Conservation (phyloP, 768 basidiomycete species). For the Dentipellis fragilis region DNA sequence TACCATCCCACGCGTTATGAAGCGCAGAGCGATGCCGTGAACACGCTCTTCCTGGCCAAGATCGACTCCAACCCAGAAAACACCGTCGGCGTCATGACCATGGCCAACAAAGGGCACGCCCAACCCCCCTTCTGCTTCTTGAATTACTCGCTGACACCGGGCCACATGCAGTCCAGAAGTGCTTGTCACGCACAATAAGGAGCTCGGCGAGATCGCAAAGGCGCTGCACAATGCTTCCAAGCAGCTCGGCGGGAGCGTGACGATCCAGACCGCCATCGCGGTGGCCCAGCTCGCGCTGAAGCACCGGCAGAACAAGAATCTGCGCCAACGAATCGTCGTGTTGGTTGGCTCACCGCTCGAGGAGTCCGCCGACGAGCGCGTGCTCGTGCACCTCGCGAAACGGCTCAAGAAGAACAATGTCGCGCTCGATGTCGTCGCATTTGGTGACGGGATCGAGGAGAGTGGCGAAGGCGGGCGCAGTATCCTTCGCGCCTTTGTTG, state of each 20-base stretch:
- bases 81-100: slow-evolving; percentile 95
- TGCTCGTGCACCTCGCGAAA: slow-evolving; percentile 82
- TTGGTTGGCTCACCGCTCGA: slow-evolving; percentile 88
- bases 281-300: slow-evolving; percentile 95
- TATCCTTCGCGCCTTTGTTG: slow-evolving; percentile 73
- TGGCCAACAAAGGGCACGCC: slow-evolving; percentile 89
- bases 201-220: slow-evolving; percentile 82
- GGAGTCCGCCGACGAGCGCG: slow-evolving; percentile 62
- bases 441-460: slow-evolving; percentile 83
- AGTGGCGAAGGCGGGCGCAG: slow-evolving; percentile 44
- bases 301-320: slow-evolving; percentile 97
- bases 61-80: slow-evolving; percentile 95
- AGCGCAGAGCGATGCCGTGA: slow-evolving; percentile 89
- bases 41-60: slow-evolving; percentile 84
- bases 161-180: slow-evolving; percentile 68
- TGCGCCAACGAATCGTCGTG: slow-evolving; percentile 90
- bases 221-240: slow-evolving; percentile 63
- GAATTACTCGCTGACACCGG: neutral
- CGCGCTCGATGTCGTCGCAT: slow-evolving; percentile 82
- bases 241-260: slow-evolving; percentile 72
- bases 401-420: slow-evolving; percentile 99
- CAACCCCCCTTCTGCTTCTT: neutral
- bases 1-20: slow-evolving; percentile 80
- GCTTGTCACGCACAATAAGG: slow-evolving; percentile 91
- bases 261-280: slow-evolving; percentile 84